Percentiles rank a stretch among this genome's conserved stretches.
These are phyloP conservation scores for Saxophila tyrrhenica DNA, from an alignment of 495 filamentous ascomycete genomes.

Conservation along the genomic window DNA sequence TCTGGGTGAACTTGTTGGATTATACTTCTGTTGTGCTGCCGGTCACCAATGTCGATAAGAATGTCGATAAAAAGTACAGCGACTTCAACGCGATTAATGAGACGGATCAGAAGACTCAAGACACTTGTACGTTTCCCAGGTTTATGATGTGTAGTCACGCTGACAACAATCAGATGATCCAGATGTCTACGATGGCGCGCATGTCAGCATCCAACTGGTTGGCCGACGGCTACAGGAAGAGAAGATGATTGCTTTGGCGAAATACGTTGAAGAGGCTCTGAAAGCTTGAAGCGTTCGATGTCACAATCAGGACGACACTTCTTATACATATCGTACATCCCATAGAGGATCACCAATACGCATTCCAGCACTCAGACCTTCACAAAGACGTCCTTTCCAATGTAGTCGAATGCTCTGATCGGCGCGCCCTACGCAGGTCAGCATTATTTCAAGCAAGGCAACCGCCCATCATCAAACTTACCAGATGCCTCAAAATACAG, in stretches of 20 bases:
- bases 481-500: too few relatives aligned
- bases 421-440: slow-evolving; percentile 44
- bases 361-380: neutral
- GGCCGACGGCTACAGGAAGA: slow-evolving; percentile 38
- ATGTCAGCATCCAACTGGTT: slow-evolving; percentile 37
- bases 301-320: too few relatives aligned
- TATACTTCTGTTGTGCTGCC: slow-evolving; percentile 48
- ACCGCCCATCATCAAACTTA: too few relatives aligned
- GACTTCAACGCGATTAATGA: slow-evolving; percentile 32
- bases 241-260: slow-evolving; percentile 36
- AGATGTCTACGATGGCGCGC: slow-evolving; percentile 37
- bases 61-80: slow-evolving; percentile 36
- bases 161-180: slow-evolving; percentile 33
- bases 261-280: slow-evolving; percentile 25
- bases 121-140: slow-evolving; percentile 41
- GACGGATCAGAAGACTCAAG: slow-evolving; percentile 34
- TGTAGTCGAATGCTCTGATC: slow-evolving; percentile 44
- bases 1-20: slow-evolving; percentile 45
- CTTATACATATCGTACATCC: neutral
- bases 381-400: slow-evolving; percentile 18
- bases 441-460: too few relatives aligned
- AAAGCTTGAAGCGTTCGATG: neutral
- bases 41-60: slow-evolving; percentile 45
- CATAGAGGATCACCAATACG: neutral
- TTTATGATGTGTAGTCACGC: neutral